Evolutionary conservation across 2,329 filamentous ascomycete species (phyloP), one percentile per base, ranked within the genome.

Genomic region (Raffaelea albimanens): DNA sequence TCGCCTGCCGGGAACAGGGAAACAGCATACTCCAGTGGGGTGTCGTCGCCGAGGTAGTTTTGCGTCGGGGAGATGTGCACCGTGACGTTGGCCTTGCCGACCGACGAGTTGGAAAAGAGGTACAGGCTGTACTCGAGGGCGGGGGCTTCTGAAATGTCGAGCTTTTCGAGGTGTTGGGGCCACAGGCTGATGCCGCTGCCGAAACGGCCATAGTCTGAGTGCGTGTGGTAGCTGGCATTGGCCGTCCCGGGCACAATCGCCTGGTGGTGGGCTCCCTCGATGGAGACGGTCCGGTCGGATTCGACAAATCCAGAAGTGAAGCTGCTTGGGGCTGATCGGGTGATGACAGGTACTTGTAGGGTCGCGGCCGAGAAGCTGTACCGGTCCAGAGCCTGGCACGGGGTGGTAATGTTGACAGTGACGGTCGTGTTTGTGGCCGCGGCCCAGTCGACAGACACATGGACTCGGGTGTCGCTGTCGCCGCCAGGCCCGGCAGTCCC

Each of bases 231-330:
- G 25, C 25, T 56, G 50, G 58, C 57, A 11, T 51, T 47, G 49
- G 25, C 25, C 46, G 53, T n/a, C 50, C 60, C 53, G 2, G 56
- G 52, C 46, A 66, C 48, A 51, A 72, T 59, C 55, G 66, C 58
- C 59, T 75, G 63, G 60, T 71, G 73, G 52, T 80, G 70, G 1
- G 69, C 66, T 0, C 69, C 76, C 50, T 78, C 71, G 42, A 81
- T 78, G 13, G 76, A 63, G 20, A 80, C 64, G 46, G 72, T 66
- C n/a, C 67, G 65, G 55, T 83, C 78, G 0, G 73, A 73, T 61
- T 85, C 82, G 41, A 83, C 68, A 52, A 82, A 84, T 3, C 81
- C 82, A 25, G 63, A 49, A 8, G 63, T 67, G 60, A 82, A 84
- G 46, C 65, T 67, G 2, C 63, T 57, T 0, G 80, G 73, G 1